A percentile compares a stretch with the other conserved stretches of the same genome.
Evolutionary conservation across 2,329 filamentous ascomycete genomes (phyloP).

Genomic region (Cladosporium sp.): DNA sequence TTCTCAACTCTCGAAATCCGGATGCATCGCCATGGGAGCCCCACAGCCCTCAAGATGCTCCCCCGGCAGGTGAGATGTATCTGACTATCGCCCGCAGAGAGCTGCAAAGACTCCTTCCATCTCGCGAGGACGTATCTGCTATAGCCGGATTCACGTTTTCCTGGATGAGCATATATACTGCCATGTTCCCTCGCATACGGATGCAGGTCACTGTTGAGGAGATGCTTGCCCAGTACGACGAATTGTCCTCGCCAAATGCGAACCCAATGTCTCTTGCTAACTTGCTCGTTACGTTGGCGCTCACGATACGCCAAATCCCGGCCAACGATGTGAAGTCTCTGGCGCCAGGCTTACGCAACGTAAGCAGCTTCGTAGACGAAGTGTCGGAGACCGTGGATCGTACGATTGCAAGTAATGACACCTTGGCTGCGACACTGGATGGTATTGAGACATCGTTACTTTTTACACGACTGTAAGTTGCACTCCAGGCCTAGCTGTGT

Average conservation of each 20-base stretch:
- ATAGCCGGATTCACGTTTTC: constrained; percentile 15
- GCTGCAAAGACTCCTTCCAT: constrained; percentile 23
- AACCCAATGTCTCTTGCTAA: constrained; percentile 26
- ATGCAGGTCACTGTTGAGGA: constrained; percentile 17
- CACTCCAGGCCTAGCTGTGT: not conserved
- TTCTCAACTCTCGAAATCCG: constrained; percentile 15
- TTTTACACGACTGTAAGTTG: constrained; percentile 34
- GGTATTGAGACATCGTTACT: constrained; percentile 32
- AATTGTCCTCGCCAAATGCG: constrained; percentile 19
- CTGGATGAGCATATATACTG: constrained; percentile 25
- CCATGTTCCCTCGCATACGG: constrained; percentile 22
- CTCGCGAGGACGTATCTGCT: constrained; percentile 21
- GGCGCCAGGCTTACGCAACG: constrained; percentile 7
- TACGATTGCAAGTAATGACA: constrained; percentile 29
- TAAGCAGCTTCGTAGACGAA: constrained; percentile 18
- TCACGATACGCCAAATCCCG: constrained; percentile 26
- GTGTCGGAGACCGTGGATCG: constrained; percentile 27
- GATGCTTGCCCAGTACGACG: constrained; percentile 27
- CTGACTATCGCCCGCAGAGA: constrained; percentile 19
- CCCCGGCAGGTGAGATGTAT: not conserved
- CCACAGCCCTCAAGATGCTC: not conserved
- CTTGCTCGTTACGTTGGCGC: constrained; percentile 27
- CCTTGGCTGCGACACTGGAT: constrained; percentile 29
- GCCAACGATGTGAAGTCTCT: not conserved
- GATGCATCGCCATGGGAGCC: not conserved